These are phyloP conservation scores for Colletotrichum echinochloae DNA, from an alignment of 2,329 filamentous ascomycete species.

Conservation along the genomic window DNA sequence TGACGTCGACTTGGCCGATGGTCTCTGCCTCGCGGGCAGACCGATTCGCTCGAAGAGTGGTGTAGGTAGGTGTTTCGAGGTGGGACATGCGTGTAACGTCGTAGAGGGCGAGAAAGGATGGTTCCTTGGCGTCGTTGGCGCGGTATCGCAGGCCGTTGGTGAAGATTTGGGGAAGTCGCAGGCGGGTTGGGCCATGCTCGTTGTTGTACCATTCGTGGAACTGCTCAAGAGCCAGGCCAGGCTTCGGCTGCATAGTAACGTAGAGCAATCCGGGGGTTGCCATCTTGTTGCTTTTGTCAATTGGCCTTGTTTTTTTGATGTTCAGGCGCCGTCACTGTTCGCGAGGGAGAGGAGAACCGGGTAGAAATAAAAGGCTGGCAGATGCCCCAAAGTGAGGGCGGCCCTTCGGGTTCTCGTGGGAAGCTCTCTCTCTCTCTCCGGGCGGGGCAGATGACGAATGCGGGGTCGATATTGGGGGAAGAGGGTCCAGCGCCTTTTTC, in stretches of 20 bases:
- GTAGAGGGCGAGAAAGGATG: constrained; percentile 83
- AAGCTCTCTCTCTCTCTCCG: constrained; percentile 1
- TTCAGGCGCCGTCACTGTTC: background rate
- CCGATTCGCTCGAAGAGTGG: constrained; percentile 69
- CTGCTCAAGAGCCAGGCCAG: constrained; percentile 71
- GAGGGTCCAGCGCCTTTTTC: constrained; percentile 9
- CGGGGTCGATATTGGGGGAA: constrained; percentile 28
- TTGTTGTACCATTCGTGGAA: constrained; percentile 97
- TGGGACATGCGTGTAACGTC: constrained; percentile 81
- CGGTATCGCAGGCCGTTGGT: constrained; percentile 83
- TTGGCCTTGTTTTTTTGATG: background rate
- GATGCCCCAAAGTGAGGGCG: background rate
- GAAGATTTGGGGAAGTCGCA: constrained; percentile 80
- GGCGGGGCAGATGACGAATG: constrained; percentile 34
- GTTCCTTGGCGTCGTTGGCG: constrained; percentile 71
- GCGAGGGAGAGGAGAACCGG: background rate
- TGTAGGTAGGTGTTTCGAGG: constrained; percentile 78
- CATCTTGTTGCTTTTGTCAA: constrained; percentile 44
- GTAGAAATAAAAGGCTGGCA: background rate
- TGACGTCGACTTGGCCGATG: constrained; percentile 71
- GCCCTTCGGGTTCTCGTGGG: constrained; percentile 14
- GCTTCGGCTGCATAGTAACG: constrained; percentile 86
- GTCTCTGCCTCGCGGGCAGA: constrained; percentile 65
- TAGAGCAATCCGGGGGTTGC: constrained; percentile 77
- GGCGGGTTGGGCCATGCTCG: constrained; percentile 85